Base-by-base conservation (phyloP, 1,139 yeast species). In the Sugiyamaella castrensis region DNA sequence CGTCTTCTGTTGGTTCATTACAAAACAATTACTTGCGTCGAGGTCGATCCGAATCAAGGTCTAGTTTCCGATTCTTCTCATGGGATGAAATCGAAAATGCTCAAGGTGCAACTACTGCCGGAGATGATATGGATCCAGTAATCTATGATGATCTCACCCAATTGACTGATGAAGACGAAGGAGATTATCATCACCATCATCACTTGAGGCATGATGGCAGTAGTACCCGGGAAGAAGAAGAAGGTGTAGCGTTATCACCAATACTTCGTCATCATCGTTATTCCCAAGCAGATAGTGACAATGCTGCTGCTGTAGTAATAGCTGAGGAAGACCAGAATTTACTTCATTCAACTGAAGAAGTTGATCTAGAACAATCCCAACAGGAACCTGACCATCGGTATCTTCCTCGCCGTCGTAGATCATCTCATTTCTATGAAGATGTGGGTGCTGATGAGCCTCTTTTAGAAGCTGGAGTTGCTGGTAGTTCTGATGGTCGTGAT, bases 71-170 rank as follows among this genome's bases (percentile, higher is more conserved):
- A 53, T 91, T 89, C 66, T 92, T 92, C 67, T 80, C 92, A 8
- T 74, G 84, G 8, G 88, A 85, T 52, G 95, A 88, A 59, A 82
- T 92, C 42, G 91, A 85, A 60, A 73, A 75, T 52, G 97, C 98
- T 0, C 94, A 86, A 47, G 97, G 97, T 42, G 72, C 74, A 1
- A 80, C 94, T 1, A 85, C 95, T 1, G 87, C 94, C 1, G 70
- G 85, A 57, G 89, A 85, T 49, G 75, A 75, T 51, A 68, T 76
- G 24, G 79, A 74, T 44, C 68, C 69, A n/a, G 62, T 65, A 6
- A 69, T 64, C 36, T 61, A 61, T 52, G 77, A 79, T 38, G 51
- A 43, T 36, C 35, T 38, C 11, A 37, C 43, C 10, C 46, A 40
- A 13, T 28, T 41, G n/a, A 32, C 43, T 31, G 24, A 19, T 5